These are phyloP conservation scores for Aureobasidium sp. DNA, from an alignment of 2,329 filamentous ascomycete genomes.

Conservation along the genomic window DNA sequence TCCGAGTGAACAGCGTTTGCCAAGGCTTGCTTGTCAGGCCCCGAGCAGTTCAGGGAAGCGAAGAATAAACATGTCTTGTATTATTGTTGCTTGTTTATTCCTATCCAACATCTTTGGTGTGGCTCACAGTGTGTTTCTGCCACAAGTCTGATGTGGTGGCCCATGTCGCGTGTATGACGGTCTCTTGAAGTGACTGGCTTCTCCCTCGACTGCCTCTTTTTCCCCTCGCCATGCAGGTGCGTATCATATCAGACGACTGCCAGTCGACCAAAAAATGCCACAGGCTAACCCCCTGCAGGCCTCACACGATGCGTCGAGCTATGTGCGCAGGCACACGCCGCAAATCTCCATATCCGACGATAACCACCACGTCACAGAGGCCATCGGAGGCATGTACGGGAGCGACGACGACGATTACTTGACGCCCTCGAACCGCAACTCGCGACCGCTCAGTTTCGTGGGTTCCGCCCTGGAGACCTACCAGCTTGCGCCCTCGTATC, in stretches of 20 bases:
- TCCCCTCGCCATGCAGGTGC: conserved; percentile 16
- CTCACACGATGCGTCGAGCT: conserved; percentile 34
- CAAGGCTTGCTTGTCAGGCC: conserved; percentile 1
- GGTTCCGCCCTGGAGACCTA: conserved; percentile 48
- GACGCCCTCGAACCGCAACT: conserved; percentile 41
- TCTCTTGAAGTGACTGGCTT: conserved; percentile 10
- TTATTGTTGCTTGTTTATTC: conserved; percentile 1
- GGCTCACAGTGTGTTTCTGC: not conserved
- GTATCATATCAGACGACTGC: not conserved
- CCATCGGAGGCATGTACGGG: conserved; percentile 85
- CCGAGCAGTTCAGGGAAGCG: conserved; percentile 4
- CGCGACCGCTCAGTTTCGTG: conserved; percentile 70
- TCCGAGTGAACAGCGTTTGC: conserved; percentile 5
- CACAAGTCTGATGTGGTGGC: not conserved
- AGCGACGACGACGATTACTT: conserved; percentile 39
- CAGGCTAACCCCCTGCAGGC: conserved; percentile 1
- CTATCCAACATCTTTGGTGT: not conserved
- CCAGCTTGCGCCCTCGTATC: conserved; percentile 25
- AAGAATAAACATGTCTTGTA: conserved; percentile 10
- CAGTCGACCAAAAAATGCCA: not conserved
- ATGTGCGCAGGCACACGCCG: conserved; percentile 48
- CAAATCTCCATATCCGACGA: conserved; percentile 74
- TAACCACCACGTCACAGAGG: conserved; percentile 88
- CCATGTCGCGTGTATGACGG: conserved; percentile 13
- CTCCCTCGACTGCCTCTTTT: conserved; percentile 9